phyloP scores from a whole-genome alignment of 371 early-diverging fungal species.

The Dichotomocladium elegans region DNA sequence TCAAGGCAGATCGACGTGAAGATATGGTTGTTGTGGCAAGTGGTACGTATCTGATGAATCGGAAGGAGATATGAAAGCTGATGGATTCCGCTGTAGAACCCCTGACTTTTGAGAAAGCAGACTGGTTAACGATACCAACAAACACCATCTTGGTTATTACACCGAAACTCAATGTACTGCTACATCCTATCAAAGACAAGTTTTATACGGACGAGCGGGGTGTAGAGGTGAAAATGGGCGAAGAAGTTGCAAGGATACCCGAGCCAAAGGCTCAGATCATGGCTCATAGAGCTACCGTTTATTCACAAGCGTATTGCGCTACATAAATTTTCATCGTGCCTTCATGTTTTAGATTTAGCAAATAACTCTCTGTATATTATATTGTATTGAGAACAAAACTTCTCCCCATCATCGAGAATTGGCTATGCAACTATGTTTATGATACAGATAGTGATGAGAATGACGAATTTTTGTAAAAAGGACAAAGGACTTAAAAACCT shows the following conservation, averaged over 20 bases:
- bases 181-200: conserved; percentile 75
- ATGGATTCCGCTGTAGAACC: conserved; percentile 58
- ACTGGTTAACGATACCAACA: conserved; percentile 81
- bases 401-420: too few species aligned
- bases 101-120: conserved; percentile 77
- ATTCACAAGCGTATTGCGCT: too few species aligned
- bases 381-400: too few species aligned
- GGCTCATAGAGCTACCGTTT: conserved; percentile 8
- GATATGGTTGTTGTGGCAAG: conserved; percentile 82
- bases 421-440: too few species aligned
- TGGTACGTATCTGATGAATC: conserved; percentile 27
- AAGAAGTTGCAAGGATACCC: conserved; percentile 40
- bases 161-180: conserved; percentile 68
- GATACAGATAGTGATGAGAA: too few species aligned
- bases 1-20: conserved; percentile 77
- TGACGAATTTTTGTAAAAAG: too few species aligned
- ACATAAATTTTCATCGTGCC: too few species aligned
- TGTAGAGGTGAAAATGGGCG: conserved; percentile 28
- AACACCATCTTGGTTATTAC: conserved; percentile 78
- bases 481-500: too few species aligned
- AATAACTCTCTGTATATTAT: too few species aligned
- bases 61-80: background rate
- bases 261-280: conserved; percentile 36
- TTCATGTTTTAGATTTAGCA: too few species aligned
- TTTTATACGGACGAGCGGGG: conserved; percentile 52